Base-by-base conservation (phyloP, 768 basidiomycete genomes). In the Rhizopogon roseolus region DNA sequence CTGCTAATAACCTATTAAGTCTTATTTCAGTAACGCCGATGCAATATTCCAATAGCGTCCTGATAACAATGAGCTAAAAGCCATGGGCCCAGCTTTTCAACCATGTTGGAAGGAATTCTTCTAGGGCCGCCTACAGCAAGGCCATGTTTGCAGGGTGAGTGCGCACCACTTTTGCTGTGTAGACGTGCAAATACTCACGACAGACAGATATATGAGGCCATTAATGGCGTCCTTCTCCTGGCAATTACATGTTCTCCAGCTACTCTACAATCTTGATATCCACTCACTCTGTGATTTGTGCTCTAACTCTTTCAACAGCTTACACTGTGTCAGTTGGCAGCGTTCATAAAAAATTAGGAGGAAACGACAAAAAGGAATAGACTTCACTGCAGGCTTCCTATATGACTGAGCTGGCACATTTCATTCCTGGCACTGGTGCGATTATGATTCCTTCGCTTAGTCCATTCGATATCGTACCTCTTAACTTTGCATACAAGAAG, bases 31-130 rank as follows among this genome's bases (percentile, higher is more conserved):
- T 57, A 79, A 70, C 4, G 61, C 79, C 34, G 81, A 85, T 57
- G 76, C 76, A 29, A 83, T 80, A 4, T 73, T 81, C 56, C 84
- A 82, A 60, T 59, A 83, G 10, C 73, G 85, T 22, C 84, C 84
- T 2, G 74, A 65, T 14, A 59, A 59, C 5, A 68, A 72, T 6
- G 84, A 86, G 39, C 69, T 83, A 27, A 69, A 74, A 48, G 70
- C 71, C 17, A 65, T 86, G 32, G 74, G 76, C 0, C 73, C 78
- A 6, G 72, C 62, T 6, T 85, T 85, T 59, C 61, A 71, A 28
- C 45, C 67, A 25, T 66, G 73, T 38, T 84, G 83, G 84, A 65
- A 74, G 5, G 62, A 66, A 5, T 80, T 76, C 63, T 85, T 79
- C 39, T 74, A 66, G 27, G 65, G 70, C 22, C 72, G 71, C 4